Conservation (phyloP, 1,284 basidiomycete species). For the Irpex sp. region DNA sequence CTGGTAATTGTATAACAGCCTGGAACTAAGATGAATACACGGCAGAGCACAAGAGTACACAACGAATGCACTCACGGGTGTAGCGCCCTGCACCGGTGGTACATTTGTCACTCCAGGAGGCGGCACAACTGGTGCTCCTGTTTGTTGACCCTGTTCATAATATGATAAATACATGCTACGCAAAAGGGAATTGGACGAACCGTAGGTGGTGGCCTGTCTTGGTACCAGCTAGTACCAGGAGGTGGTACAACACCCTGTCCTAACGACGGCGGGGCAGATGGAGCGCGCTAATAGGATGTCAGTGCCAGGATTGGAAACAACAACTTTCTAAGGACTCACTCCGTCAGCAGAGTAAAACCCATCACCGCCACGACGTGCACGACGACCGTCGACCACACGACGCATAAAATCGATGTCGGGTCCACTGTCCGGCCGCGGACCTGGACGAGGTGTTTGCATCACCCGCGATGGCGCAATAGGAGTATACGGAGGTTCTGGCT, state of each 20-base stretch:
- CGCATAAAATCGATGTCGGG: slow-evolving; percentile 3
- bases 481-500: background rate
- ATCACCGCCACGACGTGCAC: background rate
- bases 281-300: background rate
- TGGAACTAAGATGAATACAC: slow-evolving; percentile 20
- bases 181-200: background rate
- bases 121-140: background rate
- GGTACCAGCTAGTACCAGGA: background rate
- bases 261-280: background rate
- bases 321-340: background rate
- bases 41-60: background rate
- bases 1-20: slow-evolving; percentile 57
- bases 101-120: slow-evolving; percentile 3
- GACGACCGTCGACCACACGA: background rate
- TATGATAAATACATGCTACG: background rate
- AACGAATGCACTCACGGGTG: slow-evolving; percentile 26
- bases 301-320: background rate
- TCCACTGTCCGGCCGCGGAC: background rate
- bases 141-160: background rate
- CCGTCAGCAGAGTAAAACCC: background rate
- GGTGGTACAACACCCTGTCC: background rate
- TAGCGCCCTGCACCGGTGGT: slow-evolving; percentile 1
- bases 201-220: background rate
- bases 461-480: background rate
- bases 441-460: slow-evolving; percentile 3